A percentile compares a stretch with the other conserved stretches of the same genome.
Evolutionary conservation across 805 yeast genomes (phyloP).

Genomic region (Candida nanaspora): DNA sequence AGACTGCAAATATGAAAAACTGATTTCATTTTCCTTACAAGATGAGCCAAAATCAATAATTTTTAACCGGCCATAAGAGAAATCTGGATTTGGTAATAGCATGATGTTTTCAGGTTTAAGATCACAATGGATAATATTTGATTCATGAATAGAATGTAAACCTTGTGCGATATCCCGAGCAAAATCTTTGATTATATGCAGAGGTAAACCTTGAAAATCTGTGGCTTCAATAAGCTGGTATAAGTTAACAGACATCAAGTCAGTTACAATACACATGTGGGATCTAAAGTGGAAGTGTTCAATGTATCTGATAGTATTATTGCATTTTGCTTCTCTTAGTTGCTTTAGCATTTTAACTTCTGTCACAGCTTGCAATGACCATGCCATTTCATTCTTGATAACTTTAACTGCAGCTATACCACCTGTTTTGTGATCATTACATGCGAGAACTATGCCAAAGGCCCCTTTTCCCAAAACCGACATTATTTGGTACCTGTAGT

Average conservation of each 20-base stretch:
- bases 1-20: conserved; percentile 50
- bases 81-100: conserved; percentile 32
- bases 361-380: conserved; percentile 71
- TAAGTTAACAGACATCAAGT: conserved; percentile 58
- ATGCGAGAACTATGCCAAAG: conserved; percentile 71
- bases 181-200: conserved; percentile 34
- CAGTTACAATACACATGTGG: conserved; percentile 78
- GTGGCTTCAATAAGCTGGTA: conserved; percentile 50
- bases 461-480: conserved; percentile 67
- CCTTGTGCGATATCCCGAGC: conserved; percentile 53
- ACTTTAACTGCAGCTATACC: conserved; percentile 66
- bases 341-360: conserved; percentile 63
- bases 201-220: conserved; percentile 41
- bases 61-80: conserved; percentile 33
- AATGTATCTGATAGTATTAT: conserved; percentile 42
- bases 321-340: conserved; percentile 27
- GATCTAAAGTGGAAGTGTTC: conserved; percentile 76
- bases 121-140: conserved; percentile 71
- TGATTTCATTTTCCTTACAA: conserved; percentile 34
- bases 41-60: conserved; percentile 80
- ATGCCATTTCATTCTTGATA: conserved; percentile 63
- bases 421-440: conserved; percentile 58
- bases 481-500: conserved; percentile 62
- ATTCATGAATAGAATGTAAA: conserved; percentile 47
- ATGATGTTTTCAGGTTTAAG: conserved; percentile 81